Base-by-base conservation (phyloP, 2,329 filamentous ascomycete genomes). In the Penicillium carneum region DNA sequence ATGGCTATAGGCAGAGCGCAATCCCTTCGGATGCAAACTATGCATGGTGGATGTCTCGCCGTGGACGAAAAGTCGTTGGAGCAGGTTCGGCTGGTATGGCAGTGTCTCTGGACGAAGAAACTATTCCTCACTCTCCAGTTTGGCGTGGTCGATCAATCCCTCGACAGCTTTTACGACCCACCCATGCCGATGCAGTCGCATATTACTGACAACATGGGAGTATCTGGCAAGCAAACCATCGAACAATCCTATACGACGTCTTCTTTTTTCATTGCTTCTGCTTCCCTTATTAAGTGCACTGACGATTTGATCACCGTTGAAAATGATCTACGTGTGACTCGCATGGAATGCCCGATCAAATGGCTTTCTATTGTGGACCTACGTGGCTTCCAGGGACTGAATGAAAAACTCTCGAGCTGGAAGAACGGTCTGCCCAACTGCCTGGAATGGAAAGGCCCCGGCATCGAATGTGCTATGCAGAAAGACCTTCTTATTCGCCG, bases 51-150 rank as follows among this genome's bases (percentile, higher is more conserved):
- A 2, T 4, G 4, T 9, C 45, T 57, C 10, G 54, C 36, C 14
- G 14, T 57, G 0, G 45, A 57, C 2, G 2, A n/a, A 3, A 0
- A 20, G 0, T 57, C 54, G 1, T 10, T 33, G n/a, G 1, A 50
- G 14, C 54, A 50, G 26, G n/a, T 33, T 4, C 36, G 54, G n/a
- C 2, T 57, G 2, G 1, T 42, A 26, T 57, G 54, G 54, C 45
- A 42, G 5, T 41, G 0, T 8, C 45, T 57, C 1, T 57, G 45
- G 43, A 34, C 7, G 14, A 50, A 33, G 26, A 57, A 41, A 18
- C 3, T 33, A 1, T 50, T 14, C 18, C 23, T 50, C 31, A 6
- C 33, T 3, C 23, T 50, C 4, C 54, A 57, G 18, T 2, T 50
- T 41, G 54, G 54, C 0, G 2, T 57, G 12, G 10, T 10, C 10